A percentile compares a stretch with the other conserved stretches of the same genome.
Evolutionary conservation across 176 grass and related monocot genomes (phyloP).

Genomic region (Zea mays): Zm-B73-REFERENCE-NAM-5.0 NC_050099.1:54025001-54025500

Average conservation of each 20-base stretch:
- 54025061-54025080: constrained; percentile 84
- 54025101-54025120: constrained; percentile 81
- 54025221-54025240: background rate
- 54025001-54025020: constrained; percentile 70
- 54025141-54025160: background rate
- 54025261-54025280: background rate
- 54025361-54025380: constrained; percentile 74
- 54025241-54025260: background rate
- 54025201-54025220: background rate
- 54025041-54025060: constrained; percentile 78
- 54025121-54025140: constrained; percentile 17
- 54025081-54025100: constrained; percentile 93
- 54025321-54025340: constrained; percentile 80
- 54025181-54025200: background rate
- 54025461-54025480: background rate
- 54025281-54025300: constrained; percentile 52
- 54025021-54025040: constrained; percentile 80
- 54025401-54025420: constrained; percentile 60
- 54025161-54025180: constrained; percentile 6
- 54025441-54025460: constrained; percentile 20
- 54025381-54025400: constrained; percentile 78
- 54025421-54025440: background rate
- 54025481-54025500: constrained; percentile 16
- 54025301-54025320: constrained; percentile 88
- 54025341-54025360: constrained; percentile 80